Percentiles rank a stretch among this genome's conserved stretches.
These are phyloP conservation scores for Lenzites betulinus DNA, from an alignment of 768 basidiomycete genomes.

Conservation along the genomic window DNA sequence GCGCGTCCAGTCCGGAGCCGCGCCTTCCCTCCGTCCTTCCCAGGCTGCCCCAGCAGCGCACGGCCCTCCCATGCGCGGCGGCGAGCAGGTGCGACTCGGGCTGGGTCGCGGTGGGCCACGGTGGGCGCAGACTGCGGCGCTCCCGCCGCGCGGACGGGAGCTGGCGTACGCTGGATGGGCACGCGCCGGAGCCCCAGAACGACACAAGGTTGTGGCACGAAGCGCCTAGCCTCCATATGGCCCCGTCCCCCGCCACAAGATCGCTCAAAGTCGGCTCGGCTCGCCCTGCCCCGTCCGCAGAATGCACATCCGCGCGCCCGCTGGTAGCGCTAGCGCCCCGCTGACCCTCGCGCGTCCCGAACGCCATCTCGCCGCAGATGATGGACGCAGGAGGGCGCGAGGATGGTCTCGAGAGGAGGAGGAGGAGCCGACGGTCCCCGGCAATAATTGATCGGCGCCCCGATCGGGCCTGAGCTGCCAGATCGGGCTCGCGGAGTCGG, in stretches of 20 bases:
- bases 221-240: constrained; percentile 3
- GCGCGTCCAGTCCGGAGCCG: constrained; percentile 6
- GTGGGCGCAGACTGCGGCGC: too few species aligned
- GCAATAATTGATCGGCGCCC: too few species aligned
- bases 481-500: too few species aligned
- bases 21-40: neutral
- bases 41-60: neutral
- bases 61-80: neutral
- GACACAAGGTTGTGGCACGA: constrained; percentile 1
- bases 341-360: too few species aligned
- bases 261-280: neutral
- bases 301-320: too few species aligned
- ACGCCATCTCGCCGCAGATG: too few species aligned
- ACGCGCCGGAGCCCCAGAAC: neutral
- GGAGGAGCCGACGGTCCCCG: too few species aligned
- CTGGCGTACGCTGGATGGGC: neutral
- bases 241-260: constrained; percentile 13
- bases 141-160: too few species aligned
- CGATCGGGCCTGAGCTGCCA: too few species aligned
- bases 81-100: neutral
- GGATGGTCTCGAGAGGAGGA: too few species aligned
- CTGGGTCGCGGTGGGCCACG: neutral
- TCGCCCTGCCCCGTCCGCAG: neutral
- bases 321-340: too few species aligned
- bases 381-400: too few species aligned